Evolutionary conservation across 2,329 filamentous ascomycete species (phyloP).

Genomic region (Aspergillus hortae): DNA sequence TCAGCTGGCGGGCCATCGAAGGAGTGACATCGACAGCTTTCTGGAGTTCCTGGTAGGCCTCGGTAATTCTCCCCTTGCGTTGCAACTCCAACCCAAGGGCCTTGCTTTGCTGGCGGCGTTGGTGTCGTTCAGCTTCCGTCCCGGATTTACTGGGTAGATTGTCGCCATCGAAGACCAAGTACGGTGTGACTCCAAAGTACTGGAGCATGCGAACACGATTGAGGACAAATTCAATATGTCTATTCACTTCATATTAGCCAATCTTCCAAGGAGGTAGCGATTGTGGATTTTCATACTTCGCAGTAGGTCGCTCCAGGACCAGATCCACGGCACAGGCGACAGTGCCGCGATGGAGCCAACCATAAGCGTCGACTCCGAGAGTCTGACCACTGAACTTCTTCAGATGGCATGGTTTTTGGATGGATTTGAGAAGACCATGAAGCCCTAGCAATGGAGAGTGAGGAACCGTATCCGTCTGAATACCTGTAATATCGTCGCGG

Average conservation of each 20-base stretch:
- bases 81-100: constrained; percentile 73
- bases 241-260: constrained; percentile 43
- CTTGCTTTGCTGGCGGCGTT: constrained; percentile 72
- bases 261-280: constrained; percentile 47
- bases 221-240: constrained; percentile 87
- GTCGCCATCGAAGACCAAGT: constrained; percentile 94
- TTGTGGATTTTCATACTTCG: constrained; percentile 59
- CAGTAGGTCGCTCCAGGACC: constrained; percentile 81
- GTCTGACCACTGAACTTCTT: constrained; percentile 85
- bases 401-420: constrained; percentile 81
- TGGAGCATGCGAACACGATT: constrained; percentile 89
- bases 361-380: constrained; percentile 93
- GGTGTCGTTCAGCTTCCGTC: constrained; percentile 76
- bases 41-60: constrained; percentile 82
- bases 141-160: constrained; percentile 88
- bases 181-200: constrained; percentile 91
- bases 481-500: not conserved
- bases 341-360: constrained; percentile 93
- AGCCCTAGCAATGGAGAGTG: constrained; percentile 58
- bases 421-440: constrained; percentile 89
- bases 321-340: constrained; percentile 88
- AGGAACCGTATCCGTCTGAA: not conserved
- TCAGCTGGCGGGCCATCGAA: constrained; percentile 87
- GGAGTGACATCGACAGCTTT: constrained; percentile 96
- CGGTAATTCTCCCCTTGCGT: constrained; percentile 72